Evolutionary conservation across 495 filamentous ascomycete genomes (phyloP), one percentile per base, ranked within the genome.

Genomic region (Hypoxylon intermedium): DNA sequence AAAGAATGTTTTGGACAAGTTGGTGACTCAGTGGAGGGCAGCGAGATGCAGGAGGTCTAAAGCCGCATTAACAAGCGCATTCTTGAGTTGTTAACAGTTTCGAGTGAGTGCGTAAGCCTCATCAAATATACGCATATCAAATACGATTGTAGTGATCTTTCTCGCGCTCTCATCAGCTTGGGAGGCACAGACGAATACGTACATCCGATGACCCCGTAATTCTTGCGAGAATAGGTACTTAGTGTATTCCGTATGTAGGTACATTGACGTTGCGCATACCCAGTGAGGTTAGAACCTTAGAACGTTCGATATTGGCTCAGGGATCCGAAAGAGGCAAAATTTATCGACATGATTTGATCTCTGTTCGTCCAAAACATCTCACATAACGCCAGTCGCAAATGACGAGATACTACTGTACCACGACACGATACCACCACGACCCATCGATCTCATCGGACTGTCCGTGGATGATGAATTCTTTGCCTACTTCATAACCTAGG

Each of bases 341-440:
- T 49, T 49, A 34, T 55, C 45, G 46, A 55, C 45, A 65, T 65
- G 61, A 55, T 65, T 65, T 65, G 61, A 65, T 65, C 40, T 52
- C 23, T 64, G 33, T 58, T 15, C 49, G 54, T 36, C 45, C 53
- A 40, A 13, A 54, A 54, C 36, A 58, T 45, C 54, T 64, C 52
- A 55, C 30, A 21, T 46, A 53, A 65, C 40, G 55, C 33, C 24
- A 65, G 26, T 60, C 38, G 34, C 51, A 56, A 56, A 65, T 59
- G 50, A 60, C 50, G 51, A 60, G 55, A 65, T 58, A 41, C 48
- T 33, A 58, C 53, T 24, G 24, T 20, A 63, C 52, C 46, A 63
- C 58, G 31, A 44, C 48, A 40, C 23, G 37, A 52, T 23, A 12
- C 31, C 15, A 30, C 18, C 15, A 36, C 15, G 16, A 38, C 34